These are phyloP conservation scores for Hypoxylon rubiginosum DNA, from an alignment of 2,329 filamentous ascomycete genomes.

Conservation along the genomic window DNA sequence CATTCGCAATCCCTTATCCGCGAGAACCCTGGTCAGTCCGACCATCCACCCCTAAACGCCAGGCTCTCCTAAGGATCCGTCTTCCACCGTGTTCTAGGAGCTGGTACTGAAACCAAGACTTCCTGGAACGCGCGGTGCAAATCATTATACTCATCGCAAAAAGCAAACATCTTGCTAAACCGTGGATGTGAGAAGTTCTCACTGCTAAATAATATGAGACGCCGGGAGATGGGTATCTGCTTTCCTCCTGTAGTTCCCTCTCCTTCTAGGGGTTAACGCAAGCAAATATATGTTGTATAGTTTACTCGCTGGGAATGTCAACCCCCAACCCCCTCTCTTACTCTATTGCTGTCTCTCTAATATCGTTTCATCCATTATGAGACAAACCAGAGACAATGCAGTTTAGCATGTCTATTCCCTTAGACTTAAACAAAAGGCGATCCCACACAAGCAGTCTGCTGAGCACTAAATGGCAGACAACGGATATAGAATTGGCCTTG, in stretches of 20 bases:
- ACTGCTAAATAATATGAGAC: background rate
- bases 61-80: background rate
- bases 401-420: no score
- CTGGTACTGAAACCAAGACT: background rate
- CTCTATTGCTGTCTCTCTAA: background rate
- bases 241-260: background rate
- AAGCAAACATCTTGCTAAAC: background rate
- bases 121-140: background rate
- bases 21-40: background rate
- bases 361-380: background rate
- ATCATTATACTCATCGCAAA: background rate
- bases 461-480: constrained; percentile 2
- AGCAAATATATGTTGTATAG: background rate
- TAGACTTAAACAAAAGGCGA: constrained; percentile 5
- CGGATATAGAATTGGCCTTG: background rate
- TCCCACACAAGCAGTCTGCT: constrained; percentile 16
- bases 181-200: background rate
- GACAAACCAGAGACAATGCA: background rate
- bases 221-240: background rate
- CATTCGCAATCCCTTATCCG: background rate
- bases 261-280: background rate
- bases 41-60: background rate
- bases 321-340: background rate
- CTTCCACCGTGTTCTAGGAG: background rate
- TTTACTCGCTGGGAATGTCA: background rate